These are phyloP conservation scores for Ophiosphaerella herpotricha DNA, from an alignment of 2,329 filamentous ascomycete genomes.

Conservation along the genomic window DNA sequence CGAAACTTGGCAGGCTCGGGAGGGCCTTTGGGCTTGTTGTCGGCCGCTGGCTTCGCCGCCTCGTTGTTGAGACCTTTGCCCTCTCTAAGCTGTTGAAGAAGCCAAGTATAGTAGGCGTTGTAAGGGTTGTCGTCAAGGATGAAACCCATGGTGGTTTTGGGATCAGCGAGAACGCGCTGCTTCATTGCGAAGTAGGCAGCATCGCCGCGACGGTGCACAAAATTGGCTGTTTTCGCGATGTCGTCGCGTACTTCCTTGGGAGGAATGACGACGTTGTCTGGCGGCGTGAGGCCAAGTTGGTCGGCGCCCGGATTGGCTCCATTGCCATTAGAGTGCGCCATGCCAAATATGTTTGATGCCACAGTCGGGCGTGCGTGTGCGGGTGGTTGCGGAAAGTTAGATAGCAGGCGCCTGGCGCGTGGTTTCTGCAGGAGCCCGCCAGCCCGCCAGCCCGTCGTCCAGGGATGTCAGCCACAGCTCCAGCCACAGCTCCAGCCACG, in stretches of 20 bases:
- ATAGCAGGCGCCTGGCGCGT: slow-evolving; percentile 1
- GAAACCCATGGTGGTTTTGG: slow-evolving; percentile 92
- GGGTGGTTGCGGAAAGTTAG: slow-evolving; percentile 2
- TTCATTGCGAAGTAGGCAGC: slow-evolving; percentile 82
- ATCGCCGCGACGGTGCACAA: slow-evolving; percentile 71
- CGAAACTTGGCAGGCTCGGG: slow-evolving; percentile 84
- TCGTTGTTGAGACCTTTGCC: slow-evolving; percentile 69
- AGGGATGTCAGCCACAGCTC: not conserved
- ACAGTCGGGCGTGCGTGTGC: not conserved
- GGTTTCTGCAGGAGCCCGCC: not conserved
- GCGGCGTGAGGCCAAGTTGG: slow-evolving; percentile 63
- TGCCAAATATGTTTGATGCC: slow-evolving; percentile 7
- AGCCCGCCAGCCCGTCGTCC: not conserved
- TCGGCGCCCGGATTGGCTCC: slow-evolving; percentile 6
- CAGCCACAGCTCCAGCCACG: slow-evolving; percentile 15
- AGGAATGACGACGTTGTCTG: slow-evolving; percentile 82
- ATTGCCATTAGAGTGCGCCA: slow-evolving; percentile 34
- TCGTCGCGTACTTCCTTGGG: slow-evolving; percentile 80
- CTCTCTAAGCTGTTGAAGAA: slow-evolving; percentile 80
- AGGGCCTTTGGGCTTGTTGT: slow-evolving; percentile 77
- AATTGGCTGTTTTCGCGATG: slow-evolving; percentile 94
- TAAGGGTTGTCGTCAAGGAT: slow-evolving; percentile 80
- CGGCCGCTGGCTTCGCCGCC: slow-evolving; percentile 34
- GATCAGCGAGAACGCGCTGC: slow-evolving; percentile 79
- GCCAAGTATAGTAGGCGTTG: slow-evolving; percentile 87